Evolutionary conservation across 2,329 filamentous ascomycete species (phyloP).

Genomic region (Sclerotinia glacialis): DNA sequence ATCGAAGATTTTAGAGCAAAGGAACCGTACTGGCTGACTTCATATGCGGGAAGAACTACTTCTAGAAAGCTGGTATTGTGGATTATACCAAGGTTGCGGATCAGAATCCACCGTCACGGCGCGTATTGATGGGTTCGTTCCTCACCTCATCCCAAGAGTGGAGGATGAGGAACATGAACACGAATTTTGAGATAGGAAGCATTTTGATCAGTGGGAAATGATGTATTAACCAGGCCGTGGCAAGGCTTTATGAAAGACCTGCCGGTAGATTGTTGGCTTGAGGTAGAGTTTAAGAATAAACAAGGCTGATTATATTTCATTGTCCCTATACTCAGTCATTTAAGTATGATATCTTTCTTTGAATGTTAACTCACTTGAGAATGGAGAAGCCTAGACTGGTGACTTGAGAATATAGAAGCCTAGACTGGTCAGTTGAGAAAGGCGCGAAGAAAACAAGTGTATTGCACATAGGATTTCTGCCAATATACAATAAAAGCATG

Average conservation of each 20-base stretch:
- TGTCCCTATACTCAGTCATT: not conserved
- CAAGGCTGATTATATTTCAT: not conserved
- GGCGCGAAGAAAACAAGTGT: not conserved
- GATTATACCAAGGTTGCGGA: not conserved
- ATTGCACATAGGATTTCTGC: not conserved
- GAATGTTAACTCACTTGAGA: not conserved
- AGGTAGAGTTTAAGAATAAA: not conserved
- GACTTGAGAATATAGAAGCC: not conserved
- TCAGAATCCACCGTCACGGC: not conserved
- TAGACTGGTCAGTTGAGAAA: too few species aligned
- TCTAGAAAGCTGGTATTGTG: not conserved
- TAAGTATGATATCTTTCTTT: not conserved
- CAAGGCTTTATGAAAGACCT: not conserved
- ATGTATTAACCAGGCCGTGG: not conserved
- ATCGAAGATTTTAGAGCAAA: not conserved
- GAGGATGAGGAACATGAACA: not conserved
- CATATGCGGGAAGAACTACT: not conserved
- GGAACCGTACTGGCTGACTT: not conserved
- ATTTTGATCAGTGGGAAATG: too few species aligned
- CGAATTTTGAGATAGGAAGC: not conserved
- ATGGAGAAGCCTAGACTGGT: not conserved
- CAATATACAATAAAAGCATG: too few species aligned
- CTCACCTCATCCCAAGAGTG: not conserved
- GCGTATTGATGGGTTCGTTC: constrained; percentile 1
- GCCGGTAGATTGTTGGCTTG: not conserved